Conservation (phyloP, 2,329 filamentous ascomycete genomes). For the Exophiala sideris region DNA sequence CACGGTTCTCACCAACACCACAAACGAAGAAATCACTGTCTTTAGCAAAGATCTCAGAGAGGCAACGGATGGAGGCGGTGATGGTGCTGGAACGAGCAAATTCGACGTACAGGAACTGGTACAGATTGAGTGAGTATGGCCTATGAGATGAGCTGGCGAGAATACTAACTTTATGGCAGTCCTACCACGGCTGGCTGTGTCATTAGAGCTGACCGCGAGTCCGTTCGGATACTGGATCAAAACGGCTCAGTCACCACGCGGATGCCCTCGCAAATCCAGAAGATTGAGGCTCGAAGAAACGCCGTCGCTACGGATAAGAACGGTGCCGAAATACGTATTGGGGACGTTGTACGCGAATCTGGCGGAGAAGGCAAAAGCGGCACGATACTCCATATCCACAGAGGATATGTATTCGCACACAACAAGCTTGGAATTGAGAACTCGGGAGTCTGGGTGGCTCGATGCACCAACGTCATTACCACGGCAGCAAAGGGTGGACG, state of each 20-base stretch:
- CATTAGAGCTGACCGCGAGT: conserved; percentile 92
- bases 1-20: conserved; percentile 85
- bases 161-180: conserved; percentile 39
- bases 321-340: conserved; percentile 85
- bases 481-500: conserved; percentile 92
- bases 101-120: conserved; percentile 92
- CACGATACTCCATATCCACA: conserved; percentile 88
- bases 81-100: conserved; percentile 64
- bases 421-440: conserved; percentile 78
- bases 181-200: conserved; percentile 88
- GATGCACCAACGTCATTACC: conserved; percentile 80
- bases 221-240: conserved; percentile 84
- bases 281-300: conserved; percentile 74
- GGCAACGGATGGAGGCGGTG: conserved; percentile 82
- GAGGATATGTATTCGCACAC: conserved; percentile 87
- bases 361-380: conserved; percentile 81
- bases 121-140: conserved; percentile 68
- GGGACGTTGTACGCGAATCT: conserved; percentile 88
- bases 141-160: background rate
- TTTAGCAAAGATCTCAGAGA: conserved; percentile 96
- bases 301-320: conserved; percentile 90
- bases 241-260: conserved; percentile 77
- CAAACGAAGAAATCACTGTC: conserved; percentile 88
- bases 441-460: conserved; percentile 82
- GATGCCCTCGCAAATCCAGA: conserved; percentile 89